Evolutionary conservation across 495 filamentous ascomycete species (phyloP), one percentile per base, ranked within the genome.

Genomic region (Xylaria venustula): DNA sequence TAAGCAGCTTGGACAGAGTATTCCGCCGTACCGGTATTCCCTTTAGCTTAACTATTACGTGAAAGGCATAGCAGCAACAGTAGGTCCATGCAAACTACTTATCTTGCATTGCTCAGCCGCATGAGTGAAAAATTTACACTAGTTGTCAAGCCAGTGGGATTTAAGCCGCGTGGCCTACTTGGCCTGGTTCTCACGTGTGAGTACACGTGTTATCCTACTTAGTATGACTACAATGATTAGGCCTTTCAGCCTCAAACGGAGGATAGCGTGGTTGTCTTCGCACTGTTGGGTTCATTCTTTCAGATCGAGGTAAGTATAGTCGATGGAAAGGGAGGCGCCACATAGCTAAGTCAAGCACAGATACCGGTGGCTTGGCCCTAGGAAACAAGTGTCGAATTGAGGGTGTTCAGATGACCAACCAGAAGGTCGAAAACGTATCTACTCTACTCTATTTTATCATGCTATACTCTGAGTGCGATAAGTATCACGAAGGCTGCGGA

Each of bases 191-290:
- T 8, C 19, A 41, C 15, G 14, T 41, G 3, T 15, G 3, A 4
- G n/a, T 32, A 45, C 25, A 37, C 17, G 23, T 32, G 23, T 12
- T 41, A 25, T 41, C 26, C 34, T 14, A 22, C 30, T 5, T 11
- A 34, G 25, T 14, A 25, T 45, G 51, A 7, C 14, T 22, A 26
- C 32, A 11, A 9, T 26, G 51, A 54, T 34, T 54, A 54, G 37
- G 37, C 28, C 40, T 34, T 34, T 34, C 40, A 55, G 52, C 52
- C 40, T 55, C 52, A 30, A 45, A 30, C 25, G 20, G n/a, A n/a
- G 7, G 28, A 54, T 14, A 30, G 11, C 41, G 32, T 40, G 22
- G 22, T 2, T 28, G 7, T 54, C 15, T 54, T 41, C 34, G 51
- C 51, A 26, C 34, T 26, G 51, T 40, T 14, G 20, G 40, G 3